phyloP scores from a whole-genome alignment of 352 stramenopile genomes.

The Blastocystis sp. region DNA sequence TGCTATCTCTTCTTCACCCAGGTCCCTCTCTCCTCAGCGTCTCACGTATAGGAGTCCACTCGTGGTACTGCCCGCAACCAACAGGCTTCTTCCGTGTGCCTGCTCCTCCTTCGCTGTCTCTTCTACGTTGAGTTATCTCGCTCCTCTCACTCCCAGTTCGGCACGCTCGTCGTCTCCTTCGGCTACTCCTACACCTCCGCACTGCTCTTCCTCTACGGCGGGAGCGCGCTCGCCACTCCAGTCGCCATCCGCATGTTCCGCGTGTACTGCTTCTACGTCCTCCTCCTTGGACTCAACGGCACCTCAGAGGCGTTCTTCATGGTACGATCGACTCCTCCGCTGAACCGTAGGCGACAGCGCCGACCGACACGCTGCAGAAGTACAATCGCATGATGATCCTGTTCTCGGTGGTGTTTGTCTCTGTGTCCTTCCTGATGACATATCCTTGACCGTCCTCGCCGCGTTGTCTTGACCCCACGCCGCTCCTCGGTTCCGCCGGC shows the following conservation, averaged over 20 bases:
- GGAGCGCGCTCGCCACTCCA: neutral
- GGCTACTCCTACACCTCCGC: constrained; percentile 33
- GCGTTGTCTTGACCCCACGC: neutral
- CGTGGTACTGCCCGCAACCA: neutral
- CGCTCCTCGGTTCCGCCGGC: constrained; percentile 16
- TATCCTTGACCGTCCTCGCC: neutral
- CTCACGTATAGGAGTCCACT: constrained; percentile 16
- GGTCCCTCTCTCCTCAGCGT: neutral
- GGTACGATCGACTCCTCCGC: neutral
- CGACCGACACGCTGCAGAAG: neutral
- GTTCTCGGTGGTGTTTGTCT: constrained; percentile 29
- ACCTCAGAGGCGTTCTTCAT: constrained; percentile 72
- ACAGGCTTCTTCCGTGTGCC: neutral
- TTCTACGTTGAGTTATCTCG: constrained; percentile 4
- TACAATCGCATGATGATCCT: constrained; percentile 26
- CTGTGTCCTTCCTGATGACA: neutral
- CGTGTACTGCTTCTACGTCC: constrained; percentile 65
- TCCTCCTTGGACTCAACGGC: constrained; percentile 51
- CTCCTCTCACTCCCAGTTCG: constrained; percentile 25
- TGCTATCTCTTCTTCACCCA: constrained; percentile 71
- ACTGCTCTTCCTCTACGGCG: constrained; percentile 63
- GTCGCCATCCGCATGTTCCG: constrained; percentile 30
- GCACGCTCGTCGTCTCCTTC: constrained; percentile 37
- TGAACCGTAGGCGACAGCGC: constrained; percentile 23
- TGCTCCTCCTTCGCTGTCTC: constrained; percentile 36